Conservation (phyloP, 2,329 filamentous ascomycete species). For the Ilyonectria robusta region DNA sequence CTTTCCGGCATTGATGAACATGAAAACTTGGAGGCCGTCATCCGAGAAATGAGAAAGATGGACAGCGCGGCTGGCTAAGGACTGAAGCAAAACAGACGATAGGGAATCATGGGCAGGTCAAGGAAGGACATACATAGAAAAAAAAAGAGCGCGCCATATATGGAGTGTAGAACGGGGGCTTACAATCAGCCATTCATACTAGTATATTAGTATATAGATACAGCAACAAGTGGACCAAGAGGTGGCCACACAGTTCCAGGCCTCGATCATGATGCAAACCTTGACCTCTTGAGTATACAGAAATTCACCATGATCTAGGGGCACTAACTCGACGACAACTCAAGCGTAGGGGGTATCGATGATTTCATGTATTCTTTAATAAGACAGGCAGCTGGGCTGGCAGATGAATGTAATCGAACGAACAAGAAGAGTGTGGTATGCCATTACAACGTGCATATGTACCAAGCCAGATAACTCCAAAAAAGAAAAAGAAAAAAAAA, state of each 20-base stretch:
- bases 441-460: slow-evolving; percentile 42
- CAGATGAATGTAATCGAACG: slow-evolving; percentile 8
- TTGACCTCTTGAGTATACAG: too few relatives aligned
- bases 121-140: neutral
- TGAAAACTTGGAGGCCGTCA: neutral
- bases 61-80: neutral
- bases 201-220: neutral
- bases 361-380: slow-evolving; percentile 1
- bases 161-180: neutral
- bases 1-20: neutral
- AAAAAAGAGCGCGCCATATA: neutral
- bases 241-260: too few relatives aligned
- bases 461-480: slow-evolving; percentile 29
- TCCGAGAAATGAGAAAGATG: neutral
- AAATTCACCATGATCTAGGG: neutral
- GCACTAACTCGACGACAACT: neutral
- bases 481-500: neutral
- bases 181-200: too few relatives aligned
- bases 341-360: neutral
- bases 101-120: neutral
- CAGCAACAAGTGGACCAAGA: too few relatives aligned
- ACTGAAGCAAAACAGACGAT: neutral
- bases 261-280: too few relatives aligned
- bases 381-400: slow-evolving; percentile 10
- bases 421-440: slow-evolving; percentile 12